phyloP scores from a whole-genome alignment of 345 rosid species.

The Eutrema japonicum region DNA sequence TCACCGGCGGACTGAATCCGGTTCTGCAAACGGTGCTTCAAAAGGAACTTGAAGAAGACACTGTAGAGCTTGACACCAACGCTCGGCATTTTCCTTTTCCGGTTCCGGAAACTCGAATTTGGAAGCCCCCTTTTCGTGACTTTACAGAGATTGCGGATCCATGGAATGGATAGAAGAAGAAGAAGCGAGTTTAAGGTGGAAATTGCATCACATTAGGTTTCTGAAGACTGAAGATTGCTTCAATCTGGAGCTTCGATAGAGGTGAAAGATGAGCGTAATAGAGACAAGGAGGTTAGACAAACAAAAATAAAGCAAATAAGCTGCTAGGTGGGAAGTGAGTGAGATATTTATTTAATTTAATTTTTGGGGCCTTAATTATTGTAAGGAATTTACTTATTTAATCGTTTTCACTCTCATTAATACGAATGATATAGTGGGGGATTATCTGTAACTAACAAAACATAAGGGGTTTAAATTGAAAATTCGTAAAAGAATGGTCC shows the following conservation, averaged over 20 bases:
- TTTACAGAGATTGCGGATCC: constrained; percentile 34
- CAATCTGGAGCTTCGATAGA: constrained; percentile 42
- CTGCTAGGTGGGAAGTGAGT: constrained; percentile 39
- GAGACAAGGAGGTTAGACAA: constrained; percentile 27
- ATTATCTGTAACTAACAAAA: too few relatives aligned
- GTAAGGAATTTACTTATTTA: too few relatives aligned
- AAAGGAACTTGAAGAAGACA: constrained; percentile 88
- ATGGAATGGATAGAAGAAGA: constrained; percentile 27
- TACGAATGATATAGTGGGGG: too few relatives aligned
- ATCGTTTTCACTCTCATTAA: too few relatives aligned
- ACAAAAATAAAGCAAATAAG: constrained; percentile 13
- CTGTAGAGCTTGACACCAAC: constrained; percentile 86
- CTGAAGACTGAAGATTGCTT: constrained; percentile 44
- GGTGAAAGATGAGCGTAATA: constrained; percentile 35
- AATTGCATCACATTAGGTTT: constrained; percentile 47
- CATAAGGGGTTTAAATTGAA: too few relatives aligned
- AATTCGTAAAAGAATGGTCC: too few relatives aligned
- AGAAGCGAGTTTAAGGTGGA: not conserved
- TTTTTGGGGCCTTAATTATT: not conserved
- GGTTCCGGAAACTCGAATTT: not conserved
- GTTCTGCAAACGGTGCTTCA: constrained; percentile 80
- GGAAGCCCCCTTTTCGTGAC: not conserved
- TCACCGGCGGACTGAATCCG: constrained; percentile 58
- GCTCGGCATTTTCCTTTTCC: constrained; percentile 65
- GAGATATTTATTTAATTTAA: constrained; percentile 4